Percentiles rank a stretch among this genome's conserved stretches.
Conservation (phyloP, 1,284 basidiomycete species). For the Meripilus lineatus region DNA sequence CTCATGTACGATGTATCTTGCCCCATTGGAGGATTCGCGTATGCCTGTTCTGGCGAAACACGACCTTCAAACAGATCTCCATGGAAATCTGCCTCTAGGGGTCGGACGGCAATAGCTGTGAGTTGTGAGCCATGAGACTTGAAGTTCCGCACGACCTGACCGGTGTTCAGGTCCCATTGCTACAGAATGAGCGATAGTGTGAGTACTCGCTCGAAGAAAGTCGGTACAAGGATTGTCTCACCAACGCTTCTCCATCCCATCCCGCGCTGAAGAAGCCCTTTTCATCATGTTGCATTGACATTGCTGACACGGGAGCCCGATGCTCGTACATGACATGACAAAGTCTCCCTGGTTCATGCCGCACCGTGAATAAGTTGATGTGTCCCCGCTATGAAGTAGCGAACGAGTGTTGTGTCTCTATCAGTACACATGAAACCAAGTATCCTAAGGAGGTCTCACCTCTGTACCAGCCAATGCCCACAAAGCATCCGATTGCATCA, state of each 20-base stretch:
- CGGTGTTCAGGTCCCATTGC: conserved; percentile 99
- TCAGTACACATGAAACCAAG: conserved; percentile 2
- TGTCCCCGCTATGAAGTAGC: conserved; percentile 60
- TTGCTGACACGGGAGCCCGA: conserved; percentile 79
- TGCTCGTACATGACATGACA: conserved; percentile 74
- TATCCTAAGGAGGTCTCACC: conserved; percentile 39
- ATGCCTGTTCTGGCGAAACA: conserved; percentile 11
- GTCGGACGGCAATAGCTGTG: conserved; percentile 77
- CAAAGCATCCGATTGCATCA: conserved; percentile 85
- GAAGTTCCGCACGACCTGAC: conserved; percentile 75
- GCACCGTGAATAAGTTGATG: conserved; percentile 88
- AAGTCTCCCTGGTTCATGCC: conserved; percentile 86
- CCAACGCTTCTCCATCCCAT: conserved; percentile 90
- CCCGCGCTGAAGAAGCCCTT: conserved; percentile 86
- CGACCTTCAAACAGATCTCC: conserved; percentile 13
- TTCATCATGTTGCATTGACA: conserved; percentile 79
- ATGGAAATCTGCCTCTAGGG: conserved; percentile 42
- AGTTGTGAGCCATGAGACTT: conserved; percentile 86
- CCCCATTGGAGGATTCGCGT: conserved; percentile 1
- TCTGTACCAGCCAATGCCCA: conserved; percentile 86
- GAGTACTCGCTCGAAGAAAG: conserved; percentile 5
- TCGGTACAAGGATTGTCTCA: conserved; percentile 44
- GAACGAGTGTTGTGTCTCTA: no score
- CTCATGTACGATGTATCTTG: neutral
- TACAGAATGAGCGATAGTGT: conserved; percentile 28